Evolutionary conservation across 1,139 yeast genomes (phyloP).

Genomic region (Kodamaea sp.): DNA sequence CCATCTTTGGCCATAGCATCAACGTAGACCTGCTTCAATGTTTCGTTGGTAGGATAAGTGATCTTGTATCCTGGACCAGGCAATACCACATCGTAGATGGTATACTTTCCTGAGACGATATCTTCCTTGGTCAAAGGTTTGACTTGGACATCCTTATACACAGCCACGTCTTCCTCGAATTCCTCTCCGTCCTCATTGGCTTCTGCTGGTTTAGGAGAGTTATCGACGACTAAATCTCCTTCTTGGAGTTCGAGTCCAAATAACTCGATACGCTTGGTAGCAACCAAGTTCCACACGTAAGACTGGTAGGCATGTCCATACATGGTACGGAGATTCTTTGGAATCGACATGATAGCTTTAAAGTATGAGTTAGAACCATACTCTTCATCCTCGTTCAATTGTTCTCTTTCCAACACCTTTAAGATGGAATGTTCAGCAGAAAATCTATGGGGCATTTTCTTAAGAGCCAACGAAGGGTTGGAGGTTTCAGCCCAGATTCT

Average conservation of each 20-base stretch:
- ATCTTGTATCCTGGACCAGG: slow-evolving; percentile 96
- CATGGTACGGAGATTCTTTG: slow-evolving; percentile 89
- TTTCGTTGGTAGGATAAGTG: slow-evolving; percentile 70
- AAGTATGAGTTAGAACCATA: slow-evolving; percentile 58
- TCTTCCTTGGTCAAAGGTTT: slow-evolving; percentile 75
- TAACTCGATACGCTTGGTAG: slow-evolving; percentile 70
- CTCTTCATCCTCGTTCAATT: slow-evolving; percentile 46
- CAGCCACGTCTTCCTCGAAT: slow-evolving; percentile 64
- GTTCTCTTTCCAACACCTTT: slow-evolving; percentile 51
- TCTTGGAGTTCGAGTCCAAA: slow-evolving; percentile 70
- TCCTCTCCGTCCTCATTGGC: slow-evolving; percentile 47
- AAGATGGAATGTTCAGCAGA: slow-evolving; percentile 81
- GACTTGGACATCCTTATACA: slow-evolving; percentile 58
- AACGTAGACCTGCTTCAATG: slow-evolving; percentile 62
- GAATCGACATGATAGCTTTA: slow-evolving; percentile 86
- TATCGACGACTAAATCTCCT: slow-evolving; percentile 78
- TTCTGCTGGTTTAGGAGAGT: slow-evolving; percentile 21
- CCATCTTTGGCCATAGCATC: slow-evolving; percentile 78
- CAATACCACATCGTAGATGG: slow-evolving; percentile 81
- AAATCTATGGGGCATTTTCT: slow-evolving; percentile 82
- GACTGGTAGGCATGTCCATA: slow-evolving; percentile 98
- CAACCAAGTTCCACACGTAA: slow-evolving; percentile 88
- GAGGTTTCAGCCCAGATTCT: slow-evolving; percentile 74
- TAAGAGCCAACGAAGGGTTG: slow-evolving; percentile 65
- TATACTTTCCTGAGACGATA: slow-evolving; percentile 54